phyloP scores from a whole-genome alignment of 768 basidiomycete species.

The Agrocybe chaxingu region DNA sequence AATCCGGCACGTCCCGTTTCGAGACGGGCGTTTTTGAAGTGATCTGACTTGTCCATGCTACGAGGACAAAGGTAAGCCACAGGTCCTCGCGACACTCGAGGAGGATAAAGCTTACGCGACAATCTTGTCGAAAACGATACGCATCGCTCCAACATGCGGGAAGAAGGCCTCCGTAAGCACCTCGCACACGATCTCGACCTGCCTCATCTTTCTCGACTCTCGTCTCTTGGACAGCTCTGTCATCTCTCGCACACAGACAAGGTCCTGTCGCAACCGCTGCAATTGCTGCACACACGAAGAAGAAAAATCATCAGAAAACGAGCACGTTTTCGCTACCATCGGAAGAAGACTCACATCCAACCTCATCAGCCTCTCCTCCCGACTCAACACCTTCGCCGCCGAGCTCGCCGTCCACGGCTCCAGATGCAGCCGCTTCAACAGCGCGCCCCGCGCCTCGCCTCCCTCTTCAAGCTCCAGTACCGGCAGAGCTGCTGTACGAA shows the following conservation, averaged over 20 bases:
- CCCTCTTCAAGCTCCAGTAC: constrained; percentile 98
- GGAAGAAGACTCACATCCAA: constrained; percentile 57
- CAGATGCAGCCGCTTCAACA: constrained; percentile 88
- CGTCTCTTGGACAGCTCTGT: constrained; percentile 70
- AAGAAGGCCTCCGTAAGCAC: constrained; percentile 65
- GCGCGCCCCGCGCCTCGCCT: constrained; percentile 86
- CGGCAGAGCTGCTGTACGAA: constrained; percentile 77
- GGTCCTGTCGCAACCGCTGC: constrained; percentile 66
- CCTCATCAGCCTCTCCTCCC: constrained; percentile 80
- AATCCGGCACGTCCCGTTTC: constrained; percentile 78
- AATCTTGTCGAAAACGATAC: constrained; percentile 67
- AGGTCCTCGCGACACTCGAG: background rate
- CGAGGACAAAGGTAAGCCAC: background rate
- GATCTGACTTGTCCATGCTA: constrained; percentile 70
- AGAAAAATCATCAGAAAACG: background rate
- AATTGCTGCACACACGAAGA: constrained; percentile 37
- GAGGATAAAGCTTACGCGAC: constrained; percentile 48
- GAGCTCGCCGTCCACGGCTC: constrained; percentile 95
- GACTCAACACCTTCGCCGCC: constrained; percentile 60
- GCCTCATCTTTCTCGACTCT: constrained; percentile 75
- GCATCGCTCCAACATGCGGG: constrained; percentile 58
- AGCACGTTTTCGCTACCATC: background rate
- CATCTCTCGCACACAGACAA: constrained; percentile 68
- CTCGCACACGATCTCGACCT: constrained; percentile 63
- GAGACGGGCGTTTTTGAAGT: constrained; percentile 84